phyloP scores from a whole-genome alignment of 2,329 filamentous ascomycete genomes.

The Blastomyces gilchristii region DNA sequence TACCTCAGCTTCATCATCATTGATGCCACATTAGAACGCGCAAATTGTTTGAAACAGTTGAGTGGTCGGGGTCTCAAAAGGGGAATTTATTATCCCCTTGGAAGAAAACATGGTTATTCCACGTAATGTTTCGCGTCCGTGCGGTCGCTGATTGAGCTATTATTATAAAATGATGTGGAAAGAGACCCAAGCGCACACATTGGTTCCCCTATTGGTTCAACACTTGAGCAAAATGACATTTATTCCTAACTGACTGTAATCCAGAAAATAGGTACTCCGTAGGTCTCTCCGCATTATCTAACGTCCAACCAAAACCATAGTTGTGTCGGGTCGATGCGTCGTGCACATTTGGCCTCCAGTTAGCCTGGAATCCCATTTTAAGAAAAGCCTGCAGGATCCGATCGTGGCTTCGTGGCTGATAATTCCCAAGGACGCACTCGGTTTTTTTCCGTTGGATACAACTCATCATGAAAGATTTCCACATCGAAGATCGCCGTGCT shows the following conservation, averaged over 20 bases:
- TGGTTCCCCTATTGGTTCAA: not conserved
- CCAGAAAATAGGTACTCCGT: not conserved
- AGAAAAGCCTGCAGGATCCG: not conserved
- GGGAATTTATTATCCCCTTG: not conserved
- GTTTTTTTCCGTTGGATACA: not conserved
- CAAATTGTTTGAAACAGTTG: not conserved
- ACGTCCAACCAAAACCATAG: not conserved
- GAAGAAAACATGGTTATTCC: not conserved
- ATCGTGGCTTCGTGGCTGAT: not conserved
- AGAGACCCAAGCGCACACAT: not conserved
- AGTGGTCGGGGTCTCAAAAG: not conserved
- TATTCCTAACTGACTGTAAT: not conserved
- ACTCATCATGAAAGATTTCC: not conserved
- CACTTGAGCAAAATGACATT: not conserved
- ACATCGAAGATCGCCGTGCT: not conserved
- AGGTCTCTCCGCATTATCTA: not conserved
- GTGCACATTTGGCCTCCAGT: not conserved
- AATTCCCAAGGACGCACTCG: not conserved
- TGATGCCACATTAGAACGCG: not conserved
- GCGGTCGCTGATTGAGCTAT: not conserved
- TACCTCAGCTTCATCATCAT: not conserved
- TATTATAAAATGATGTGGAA: not conserved
- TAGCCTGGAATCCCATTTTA: slow-evolving; percentile 1
- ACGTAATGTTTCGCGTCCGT: not conserved
- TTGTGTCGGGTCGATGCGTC: not conserved